A percentile compares a stretch with the other conserved stretches of the same genome.
Conservation (phyloP, 2,329 filamentous ascomycete species). For the Colletotrichum endophyticum region DNA sequence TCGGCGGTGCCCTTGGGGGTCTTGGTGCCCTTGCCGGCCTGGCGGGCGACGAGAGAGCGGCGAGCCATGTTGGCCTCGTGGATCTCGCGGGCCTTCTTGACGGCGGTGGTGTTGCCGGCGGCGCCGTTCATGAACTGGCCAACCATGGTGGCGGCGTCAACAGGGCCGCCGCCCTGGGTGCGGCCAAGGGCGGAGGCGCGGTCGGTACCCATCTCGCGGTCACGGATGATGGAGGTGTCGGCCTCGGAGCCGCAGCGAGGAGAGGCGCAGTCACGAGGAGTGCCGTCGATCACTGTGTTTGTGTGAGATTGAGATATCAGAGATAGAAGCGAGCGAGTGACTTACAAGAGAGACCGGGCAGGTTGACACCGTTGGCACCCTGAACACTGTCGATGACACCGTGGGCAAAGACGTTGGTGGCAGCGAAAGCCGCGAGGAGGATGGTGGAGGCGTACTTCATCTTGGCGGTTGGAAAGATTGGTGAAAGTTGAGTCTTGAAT, state of each 20-base stretch:
- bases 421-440: slow-evolving; percentile 38
- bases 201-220: slow-evolving; percentile 58
- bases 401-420: slow-evolving; percentile 57
- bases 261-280: slow-evolving; percentile 68
- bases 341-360: slow-evolving; percentile 56
- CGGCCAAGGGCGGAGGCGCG: slow-evolving; percentile 65
- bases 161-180: slow-evolving; percentile 62
- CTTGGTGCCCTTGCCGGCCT: slow-evolving; percentile 17
- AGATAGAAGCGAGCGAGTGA: neutral
- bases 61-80: slow-evolving; percentile 45
- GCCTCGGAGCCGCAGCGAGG: slow-evolving; percentile 67
- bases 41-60: slow-evolving; percentile 15
- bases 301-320: neutral
- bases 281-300: slow-evolving; percentile 62
- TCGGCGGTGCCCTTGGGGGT: slow-evolving; percentile 41
- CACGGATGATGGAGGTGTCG: slow-evolving; percentile 71
- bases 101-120: slow-evolving; percentile 39
- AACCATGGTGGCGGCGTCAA: slow-evolving; percentile 62
- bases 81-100: slow-evolving; percentile 41
- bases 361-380: slow-evolving; percentile 65
- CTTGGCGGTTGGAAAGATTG: slow-evolving; percentile 16
- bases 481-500: neutral
- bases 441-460: slow-evolving; percentile 32
- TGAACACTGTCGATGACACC: slow-evolving; percentile 60
- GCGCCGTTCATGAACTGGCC: slow-evolving; percentile 60